Conservation (phyloP, 768 basidiomycete genomes). For the Leucogyrophana mollusca region DNA sequence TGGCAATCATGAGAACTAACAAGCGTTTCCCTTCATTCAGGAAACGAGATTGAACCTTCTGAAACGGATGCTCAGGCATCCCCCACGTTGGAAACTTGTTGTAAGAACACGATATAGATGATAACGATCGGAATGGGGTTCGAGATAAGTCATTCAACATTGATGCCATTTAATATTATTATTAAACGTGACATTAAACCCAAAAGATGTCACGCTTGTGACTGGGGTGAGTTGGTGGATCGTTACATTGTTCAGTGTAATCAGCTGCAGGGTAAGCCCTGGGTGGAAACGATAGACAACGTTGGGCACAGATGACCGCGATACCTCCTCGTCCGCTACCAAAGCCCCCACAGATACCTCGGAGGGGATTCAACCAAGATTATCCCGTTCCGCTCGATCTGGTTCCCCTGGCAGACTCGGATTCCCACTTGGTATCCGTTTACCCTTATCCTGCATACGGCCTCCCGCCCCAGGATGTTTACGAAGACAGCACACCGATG, state of each 20-base stretch:
- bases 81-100: too few species aligned
- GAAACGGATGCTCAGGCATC: too few species aligned
- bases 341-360: background rate
- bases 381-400: constrained; percentile 7
- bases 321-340: constrained; percentile 8
- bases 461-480: constrained; percentile 25
- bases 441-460: constrained; percentile 35
- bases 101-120: too few species aligned
- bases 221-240: background rate
- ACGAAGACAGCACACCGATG: constrained; percentile 45
- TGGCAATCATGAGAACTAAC: too few species aligned
- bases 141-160: too few species aligned
- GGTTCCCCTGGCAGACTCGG: constrained; percentile 4
- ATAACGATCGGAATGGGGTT: too few species aligned
- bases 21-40: too few species aligned
- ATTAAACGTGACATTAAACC: too few species aligned
- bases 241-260: background rate
- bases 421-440: constrained; percentile 18
- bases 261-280: background rate
- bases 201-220: background rate
- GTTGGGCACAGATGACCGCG: constrained; percentile 5
- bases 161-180: too few species aligned
- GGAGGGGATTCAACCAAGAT: constrained; percentile 2
- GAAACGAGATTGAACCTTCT: too few species aligned
- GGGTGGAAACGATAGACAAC: background rate